Evolutionary conservation across 768 basidiomycete genomes (phyloP).

Genomic region (Naganishia onofrii): DNA sequence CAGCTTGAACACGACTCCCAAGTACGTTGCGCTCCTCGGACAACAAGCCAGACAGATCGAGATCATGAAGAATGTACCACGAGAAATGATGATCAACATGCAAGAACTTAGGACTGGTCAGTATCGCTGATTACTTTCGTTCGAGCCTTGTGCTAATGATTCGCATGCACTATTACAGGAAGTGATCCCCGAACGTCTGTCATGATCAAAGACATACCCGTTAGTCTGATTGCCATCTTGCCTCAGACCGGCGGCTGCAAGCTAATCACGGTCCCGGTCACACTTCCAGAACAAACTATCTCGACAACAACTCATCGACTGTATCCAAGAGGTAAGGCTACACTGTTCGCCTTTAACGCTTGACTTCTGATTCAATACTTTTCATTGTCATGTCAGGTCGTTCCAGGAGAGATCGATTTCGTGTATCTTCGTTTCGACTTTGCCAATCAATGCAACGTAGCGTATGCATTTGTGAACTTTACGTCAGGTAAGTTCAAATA

Average conservation of each 20-base stretch:
- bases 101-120: conserved; percentile 12
- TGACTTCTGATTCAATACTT: neutral
- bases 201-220: conserved; percentile 52
- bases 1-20: conserved; percentile 10
- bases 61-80: conserved; percentile 23
- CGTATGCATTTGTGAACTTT: conserved; percentile 52
- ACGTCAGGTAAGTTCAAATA: conserved; percentile 24
- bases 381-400: conserved; percentile 36
- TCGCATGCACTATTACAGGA: neutral
- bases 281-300: conserved; percentile 46
- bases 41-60: conserved; percentile 10
- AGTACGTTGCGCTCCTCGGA: conserved; percentile 5
- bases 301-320: conserved; percentile 45
- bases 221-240: conserved; percentile 24
- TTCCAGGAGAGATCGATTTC: conserved; percentile 49
- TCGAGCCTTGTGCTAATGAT: too few species aligned
- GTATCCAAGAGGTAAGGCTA: conserved; percentile 42
- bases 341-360: neutral
- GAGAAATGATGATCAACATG: conserved; percentile 10
- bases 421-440: conserved; percentile 52
- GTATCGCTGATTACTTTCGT: neutral
- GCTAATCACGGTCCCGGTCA: neutral
- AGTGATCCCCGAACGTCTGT: conserved; percentile 45
- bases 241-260: neutral
- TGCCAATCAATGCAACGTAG: conserved; percentile 50